Percentiles rank a stretch among this genome's conserved stretches.
Evolutionary conservation across 129 eudicot genomes (phyloP).

Genomic region (Heracleum sosnowskyi): DNA sequence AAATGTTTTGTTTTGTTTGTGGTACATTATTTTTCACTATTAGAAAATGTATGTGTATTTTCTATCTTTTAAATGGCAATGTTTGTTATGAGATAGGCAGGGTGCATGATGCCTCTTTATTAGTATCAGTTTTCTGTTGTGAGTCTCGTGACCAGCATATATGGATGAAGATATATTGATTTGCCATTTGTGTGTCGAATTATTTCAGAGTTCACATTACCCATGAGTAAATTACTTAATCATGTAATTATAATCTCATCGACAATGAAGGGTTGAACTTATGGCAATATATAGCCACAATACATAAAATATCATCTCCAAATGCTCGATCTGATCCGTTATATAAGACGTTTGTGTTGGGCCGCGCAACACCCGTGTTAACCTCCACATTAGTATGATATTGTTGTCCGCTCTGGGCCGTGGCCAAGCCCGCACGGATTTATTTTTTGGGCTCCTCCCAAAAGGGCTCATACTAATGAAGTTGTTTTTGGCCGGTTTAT

Average conservation of each 20-base stretch:
- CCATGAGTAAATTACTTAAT: neutral
- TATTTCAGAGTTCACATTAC: too few relatives aligned
- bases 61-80: neutral
- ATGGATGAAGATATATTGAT: neutral
- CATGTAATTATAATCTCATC: neutral
- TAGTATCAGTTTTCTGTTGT: constrained; percentile 1
- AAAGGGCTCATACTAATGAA: too few relatives aligned
- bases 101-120: constrained; percentile 5
- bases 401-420: too few relatives aligned
- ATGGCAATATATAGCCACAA: neutral
- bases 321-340: too few relatives aligned
- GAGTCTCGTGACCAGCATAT: neutral
- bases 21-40: neutral
- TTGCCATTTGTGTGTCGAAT: neutral
- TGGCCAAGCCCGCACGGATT: too few relatives aligned
- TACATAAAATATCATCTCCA: too few relatives aligned
- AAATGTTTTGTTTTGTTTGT: neutral
- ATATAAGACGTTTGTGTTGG: too few relatives aligned
- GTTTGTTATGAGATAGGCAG: neutral
- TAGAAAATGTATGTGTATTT: neutral
- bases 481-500: too few relatives aligned
- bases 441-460: too few relatives aligned
- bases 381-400: too few relatives aligned
- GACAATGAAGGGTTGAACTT: neutral
- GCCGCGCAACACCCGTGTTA: too few relatives aligned